Percentiles rank a stretch among this genome's conserved stretches.
These are phyloP conservation scores for Coemansia sp. DNA, from an alignment of 192 early-diverging fungal genomes.

Conservation along the genomic window DNA sequence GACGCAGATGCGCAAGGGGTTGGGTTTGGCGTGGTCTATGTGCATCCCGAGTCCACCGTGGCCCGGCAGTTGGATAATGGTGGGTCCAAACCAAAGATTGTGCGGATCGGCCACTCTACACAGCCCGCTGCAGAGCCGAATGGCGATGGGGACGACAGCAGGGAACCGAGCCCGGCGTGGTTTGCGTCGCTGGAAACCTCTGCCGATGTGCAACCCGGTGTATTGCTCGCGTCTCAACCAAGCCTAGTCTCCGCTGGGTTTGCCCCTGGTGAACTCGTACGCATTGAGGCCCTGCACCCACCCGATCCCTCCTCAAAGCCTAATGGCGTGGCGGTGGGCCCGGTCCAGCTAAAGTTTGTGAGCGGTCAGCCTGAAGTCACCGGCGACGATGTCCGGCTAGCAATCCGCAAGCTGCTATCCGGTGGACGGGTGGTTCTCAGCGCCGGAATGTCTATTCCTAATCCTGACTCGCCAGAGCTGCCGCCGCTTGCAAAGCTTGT, in stretches of 20 bases:
- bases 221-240: constrained; percentile 10
- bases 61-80: neutral
- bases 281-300: constrained; percentile 6
- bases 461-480: too few relatives aligned
- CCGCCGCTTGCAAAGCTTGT: constrained; percentile 3
- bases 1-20: constrained; percentile 30
- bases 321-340: neutral
- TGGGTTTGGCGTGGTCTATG: constrained; percentile 25
- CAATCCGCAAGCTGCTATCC: neutral
- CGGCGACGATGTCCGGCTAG: neutral
- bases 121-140: neutral
- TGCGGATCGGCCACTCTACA: constrained; percentile 17
- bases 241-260: constrained; percentile 5
- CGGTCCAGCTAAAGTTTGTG: constrained; percentile 1
- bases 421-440: neutral
- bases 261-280: constrained; percentile 23
- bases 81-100: neutral
- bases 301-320: neutral
- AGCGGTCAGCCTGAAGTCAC: neutral
- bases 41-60: constrained; percentile 13
- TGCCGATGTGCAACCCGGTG: constrained; percentile 28
- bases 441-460: constrained; percentile 10
- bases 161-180: constrained; percentile 12
- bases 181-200: constrained; percentile 9
- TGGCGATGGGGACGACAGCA: constrained; percentile 16